Base-by-base conservation (phyloP, 129 eudicot genomes). In the Erigeron canadensis region DNA sequence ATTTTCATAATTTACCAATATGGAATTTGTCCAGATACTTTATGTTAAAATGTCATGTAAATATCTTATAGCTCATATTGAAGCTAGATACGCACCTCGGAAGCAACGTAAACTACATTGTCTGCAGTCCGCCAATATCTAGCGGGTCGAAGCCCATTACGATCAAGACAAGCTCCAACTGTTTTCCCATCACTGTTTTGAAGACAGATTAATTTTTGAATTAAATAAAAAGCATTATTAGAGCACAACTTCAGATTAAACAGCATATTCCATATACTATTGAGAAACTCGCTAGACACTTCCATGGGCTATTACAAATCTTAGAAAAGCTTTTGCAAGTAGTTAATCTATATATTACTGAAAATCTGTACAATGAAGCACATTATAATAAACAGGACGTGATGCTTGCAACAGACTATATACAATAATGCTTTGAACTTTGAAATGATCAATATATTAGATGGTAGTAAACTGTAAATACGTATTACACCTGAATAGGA, bases 91-190 rank as follows among this genome's bases (percentile, higher is more conserved):
- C 74, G 38, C 73, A 89, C 98, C 97, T 95, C 99, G 73, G 99
- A 95, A 84, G 99, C 99, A 75, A 95, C 99, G 78, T 95, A 95
- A 72, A 95, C 99, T 57, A 88, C 85, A 80, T 95, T 95, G 87
- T 95, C 99, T 56, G 51, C 82, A 41, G 99, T 95, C 74, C 91
- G 86, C 99, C 99, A 95, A 71, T 95, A 95, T 87, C 99, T 95
- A 57, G 99, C 99, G 72, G 99, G 99, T 6, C 99, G 97, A 81
- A 95, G 97, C 59, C 99, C 99, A 78, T 95, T 95, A 22, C 99
- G 89, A 72, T 95, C 99, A 67, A 95, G 96, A 72, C 95, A 88
- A 66, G 99, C 99, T 64, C 99, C 99, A 71, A 95, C 99, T 59
- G 97, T 95, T 80, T 90, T 95, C 78, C 99, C 99, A 76, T 95